Percentiles rank a stretch among this genome's conserved stretches.
Evolutionary conservation across 352 stramenopile species (phyloP).

Genomic region (Pythium insidiosum): DNA sequence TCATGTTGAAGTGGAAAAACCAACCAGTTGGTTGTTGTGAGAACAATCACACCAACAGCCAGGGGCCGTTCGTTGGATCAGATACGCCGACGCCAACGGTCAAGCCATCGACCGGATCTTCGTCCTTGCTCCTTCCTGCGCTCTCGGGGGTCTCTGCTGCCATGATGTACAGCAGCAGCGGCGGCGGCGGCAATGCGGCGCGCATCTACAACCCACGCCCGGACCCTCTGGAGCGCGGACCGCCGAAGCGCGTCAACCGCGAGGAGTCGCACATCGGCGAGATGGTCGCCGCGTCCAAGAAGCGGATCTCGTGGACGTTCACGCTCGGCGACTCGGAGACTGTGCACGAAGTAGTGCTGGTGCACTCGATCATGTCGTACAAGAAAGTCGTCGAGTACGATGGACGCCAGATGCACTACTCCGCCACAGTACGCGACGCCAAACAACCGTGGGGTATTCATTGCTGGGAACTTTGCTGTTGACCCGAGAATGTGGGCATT

Average conservation of each 20-base stretch:
- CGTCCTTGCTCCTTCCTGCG: neutral
- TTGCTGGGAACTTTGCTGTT: neutral
- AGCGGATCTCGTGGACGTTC: constrained; percentile 79
- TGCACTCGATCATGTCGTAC: constrained; percentile 81
- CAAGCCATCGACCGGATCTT: too few species aligned
- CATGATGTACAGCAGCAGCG: constrained; percentile 51
- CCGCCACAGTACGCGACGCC: constrained; percentile 40
- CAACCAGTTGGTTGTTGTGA: too few species aligned
- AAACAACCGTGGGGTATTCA: too few species aligned
- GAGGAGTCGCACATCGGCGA: constrained; percentile 78
- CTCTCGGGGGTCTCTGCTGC: neutral
- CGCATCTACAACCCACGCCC: constrained; percentile 67
- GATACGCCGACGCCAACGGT: too few species aligned
- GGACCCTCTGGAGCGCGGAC: constrained; percentile 57
- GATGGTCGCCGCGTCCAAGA: constrained; percentile 74
- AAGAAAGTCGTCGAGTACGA: constrained; percentile 84
- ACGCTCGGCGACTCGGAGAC: constrained; percentile 66
- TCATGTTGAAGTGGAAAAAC: too few species aligned
- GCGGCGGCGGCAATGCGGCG: constrained; percentile 24
- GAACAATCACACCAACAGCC: too few species aligned
- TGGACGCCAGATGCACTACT: constrained; percentile 77
- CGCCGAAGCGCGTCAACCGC: constrained; percentile 60
- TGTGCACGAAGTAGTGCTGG: constrained; percentile 64
- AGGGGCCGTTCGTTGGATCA: too few species aligned
- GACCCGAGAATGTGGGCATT: neutral